Evolutionary conservation across 192 early-diverging fungal genomes (phyloP).

Genomic region (Coemansia sp.): DNA sequence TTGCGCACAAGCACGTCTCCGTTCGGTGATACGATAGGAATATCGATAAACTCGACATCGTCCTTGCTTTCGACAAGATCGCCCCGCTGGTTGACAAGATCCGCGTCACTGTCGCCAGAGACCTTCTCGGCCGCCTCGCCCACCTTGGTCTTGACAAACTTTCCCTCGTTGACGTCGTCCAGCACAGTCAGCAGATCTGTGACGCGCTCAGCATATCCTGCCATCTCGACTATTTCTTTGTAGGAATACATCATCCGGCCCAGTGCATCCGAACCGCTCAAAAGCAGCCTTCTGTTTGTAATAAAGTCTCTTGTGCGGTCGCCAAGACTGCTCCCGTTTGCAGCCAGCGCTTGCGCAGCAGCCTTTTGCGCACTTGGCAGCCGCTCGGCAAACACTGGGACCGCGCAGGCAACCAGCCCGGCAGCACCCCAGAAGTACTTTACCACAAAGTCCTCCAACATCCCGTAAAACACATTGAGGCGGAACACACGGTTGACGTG

Average conservation of each 20-base stretch:
- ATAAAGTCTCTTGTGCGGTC: conserved; percentile 62
- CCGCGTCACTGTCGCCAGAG: conserved; percentile 7
- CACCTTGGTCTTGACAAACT: conserved; percentile 69
- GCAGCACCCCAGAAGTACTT: conserved; percentile 98
- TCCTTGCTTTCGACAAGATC: conserved; percentile 63
- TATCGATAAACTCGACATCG: conserved; percentile 83
- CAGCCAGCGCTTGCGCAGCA: not conserved
- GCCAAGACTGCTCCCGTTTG: conserved; percentile 23
- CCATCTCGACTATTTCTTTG: conserved; percentile 91
- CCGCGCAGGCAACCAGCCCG: conserved; percentile 80
- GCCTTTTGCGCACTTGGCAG: conserved; percentile 25
- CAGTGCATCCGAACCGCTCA: conserved; percentile 76
- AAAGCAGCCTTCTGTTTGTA: conserved; percentile 72
- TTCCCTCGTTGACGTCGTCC: conserved; percentile 80
- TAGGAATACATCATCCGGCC: conserved; percentile 91
- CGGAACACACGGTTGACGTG: conserved; percentile 87
- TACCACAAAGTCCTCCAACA: conserved; percentile 97
- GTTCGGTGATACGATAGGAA: conserved; percentile 93
- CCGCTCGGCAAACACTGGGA: conserved; percentile 77
- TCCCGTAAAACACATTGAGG: conserved; percentile 83
- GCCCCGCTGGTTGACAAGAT: conserved; percentile 64
- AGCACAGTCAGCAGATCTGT: conserved; percentile 81
- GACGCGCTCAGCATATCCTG: conserved; percentile 92
- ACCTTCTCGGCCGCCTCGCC: conserved; percentile 33
- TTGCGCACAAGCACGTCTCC: conserved; percentile 89